Evolutionary conservation across 179 eudicot genomes (phyloP).

Genomic region (Amaranthus tricolor): DNA sequence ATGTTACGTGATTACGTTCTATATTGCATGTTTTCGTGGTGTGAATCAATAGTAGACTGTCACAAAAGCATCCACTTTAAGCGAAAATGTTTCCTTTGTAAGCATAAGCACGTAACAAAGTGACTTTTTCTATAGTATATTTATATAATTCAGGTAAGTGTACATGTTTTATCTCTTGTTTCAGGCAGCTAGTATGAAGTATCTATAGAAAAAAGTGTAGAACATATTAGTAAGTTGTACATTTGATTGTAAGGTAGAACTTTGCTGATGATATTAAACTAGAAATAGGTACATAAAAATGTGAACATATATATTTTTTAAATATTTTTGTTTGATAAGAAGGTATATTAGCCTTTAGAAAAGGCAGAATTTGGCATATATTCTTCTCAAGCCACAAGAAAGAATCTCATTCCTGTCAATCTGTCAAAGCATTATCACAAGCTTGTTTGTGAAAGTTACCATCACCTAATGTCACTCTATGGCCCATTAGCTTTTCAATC

Average conservation of each 20-base stretch:
- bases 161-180: not conserved
- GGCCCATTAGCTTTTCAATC: slow-evolving; percentile 24
- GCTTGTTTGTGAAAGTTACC: slow-evolving; percentile 28
- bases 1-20: no score
- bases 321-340: not conserved
- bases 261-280: not conserved
- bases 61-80: no score
- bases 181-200: not conserved
- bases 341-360: slow-evolving; percentile 5
- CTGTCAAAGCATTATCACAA: slow-evolving; percentile 27
- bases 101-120: no score
- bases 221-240: not conserved
- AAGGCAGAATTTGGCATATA: slow-evolving; percentile 18
- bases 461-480: slow-evolving; percentile 20
- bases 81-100: no score
- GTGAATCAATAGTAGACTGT: no score
- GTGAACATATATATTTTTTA: not conserved
- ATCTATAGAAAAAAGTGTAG: not conserved
- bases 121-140: no score
- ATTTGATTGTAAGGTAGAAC: not conserved
- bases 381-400: slow-evolving; percentile 35
- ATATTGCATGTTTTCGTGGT: no score
- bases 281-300: slow-evolving; percentile 8
- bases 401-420: slow-evolving; percentile 49
- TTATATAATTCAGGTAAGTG: no score